phyloP scores from a whole-genome alignment of 306 rosid species.

The Calophaca sinica region DNA sequence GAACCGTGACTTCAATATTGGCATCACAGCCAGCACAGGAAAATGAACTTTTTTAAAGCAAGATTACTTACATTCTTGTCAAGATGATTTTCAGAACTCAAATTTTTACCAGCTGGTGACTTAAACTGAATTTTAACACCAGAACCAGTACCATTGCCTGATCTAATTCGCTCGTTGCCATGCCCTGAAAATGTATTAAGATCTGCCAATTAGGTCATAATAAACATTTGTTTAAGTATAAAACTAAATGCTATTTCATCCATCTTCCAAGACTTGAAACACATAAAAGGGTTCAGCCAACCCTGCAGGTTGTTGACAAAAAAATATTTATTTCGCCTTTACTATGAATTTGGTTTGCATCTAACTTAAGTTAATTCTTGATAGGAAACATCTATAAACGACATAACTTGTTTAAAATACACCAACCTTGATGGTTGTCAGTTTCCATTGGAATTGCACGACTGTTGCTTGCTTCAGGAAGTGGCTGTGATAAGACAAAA shows the following conservation, averaged over 20 bases:
- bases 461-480: slow-evolving; percentile 68
- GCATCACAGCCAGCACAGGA: slow-evolving; percentile 19
- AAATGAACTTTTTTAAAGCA: neutral
- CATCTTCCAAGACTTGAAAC: slow-evolving; percentile 17
- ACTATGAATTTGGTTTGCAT: slow-evolving; percentile 8
- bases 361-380: slow-evolving; percentile 6
- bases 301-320: slow-evolving; percentile 16
- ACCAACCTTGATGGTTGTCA: slow-evolving; percentile 76
- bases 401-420: slow-evolving; percentile 12
- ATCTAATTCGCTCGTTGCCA: slow-evolving; percentile 64
- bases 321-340: neutral
- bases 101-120: slow-evolving; percentile 62
- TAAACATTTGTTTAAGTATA: neutral
- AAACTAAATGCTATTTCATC: slow-evolving; percentile 23
- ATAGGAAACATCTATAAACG: slow-evolving; percentile 26
- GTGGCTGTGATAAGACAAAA: slow-evolving; percentile 62
- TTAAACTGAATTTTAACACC: slow-evolving; percentile 78
- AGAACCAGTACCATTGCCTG: slow-evolving; percentile 63
- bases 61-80: slow-evolving; percentile 72
- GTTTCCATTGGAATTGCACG: slow-evolving; percentile 58
- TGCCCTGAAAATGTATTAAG: slow-evolving; percentile 60
- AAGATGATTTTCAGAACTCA: slow-evolving; percentile 66
- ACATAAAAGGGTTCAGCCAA: slow-evolving; percentile 32
- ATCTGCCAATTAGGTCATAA: slow-evolving; percentile 45
- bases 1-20: slow-evolving; percentile 6